phyloP scores from a whole-genome alignment of 768 basidiomycete genomes.

The Tulasnella sp. region DNA sequence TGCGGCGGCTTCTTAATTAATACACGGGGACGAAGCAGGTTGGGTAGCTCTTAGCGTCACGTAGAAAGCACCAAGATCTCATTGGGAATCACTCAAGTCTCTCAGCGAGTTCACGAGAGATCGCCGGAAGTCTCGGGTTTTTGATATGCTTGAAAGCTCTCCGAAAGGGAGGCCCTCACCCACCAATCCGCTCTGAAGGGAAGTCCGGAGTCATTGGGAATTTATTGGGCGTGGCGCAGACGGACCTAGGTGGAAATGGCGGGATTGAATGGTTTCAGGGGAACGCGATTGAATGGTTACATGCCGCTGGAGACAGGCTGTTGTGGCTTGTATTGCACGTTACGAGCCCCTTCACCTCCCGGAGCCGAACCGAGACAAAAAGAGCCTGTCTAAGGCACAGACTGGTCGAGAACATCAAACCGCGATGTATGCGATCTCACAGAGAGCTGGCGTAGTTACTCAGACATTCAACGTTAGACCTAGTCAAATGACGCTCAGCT shows the following conservation, averaged over 20 bases:
- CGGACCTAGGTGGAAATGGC: not conserved
- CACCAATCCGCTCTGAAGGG: not conserved
- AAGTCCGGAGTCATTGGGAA: not conserved
- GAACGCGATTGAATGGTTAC: not conserved
- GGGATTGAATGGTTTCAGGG: not conserved
- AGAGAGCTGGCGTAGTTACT: not conserved
- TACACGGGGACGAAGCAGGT: not conserved
- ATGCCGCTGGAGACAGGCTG: not conserved
- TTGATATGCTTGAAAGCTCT: not conserved
- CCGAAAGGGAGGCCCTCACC: not conserved
- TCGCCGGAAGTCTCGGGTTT: not conserved
- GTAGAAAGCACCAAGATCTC: not conserved
- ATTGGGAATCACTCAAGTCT: not conserved
- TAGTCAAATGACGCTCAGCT: not conserved
- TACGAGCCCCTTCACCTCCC: not conserved
- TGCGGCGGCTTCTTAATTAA: conserved; percentile 1
- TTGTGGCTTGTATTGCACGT: not conserved
- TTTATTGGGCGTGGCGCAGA: not conserved
- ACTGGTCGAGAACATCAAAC: not conserved
- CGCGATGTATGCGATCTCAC: not conserved
- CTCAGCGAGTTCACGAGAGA: not conserved
- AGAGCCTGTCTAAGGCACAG: not conserved
- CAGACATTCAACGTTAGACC: not conserved
- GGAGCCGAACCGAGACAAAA: conserved; percentile 9
- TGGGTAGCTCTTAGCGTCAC: not conserved